Conservation (phyloP, 2,329 filamentous ascomycete species). For the Fusarium sp. region DNA sequence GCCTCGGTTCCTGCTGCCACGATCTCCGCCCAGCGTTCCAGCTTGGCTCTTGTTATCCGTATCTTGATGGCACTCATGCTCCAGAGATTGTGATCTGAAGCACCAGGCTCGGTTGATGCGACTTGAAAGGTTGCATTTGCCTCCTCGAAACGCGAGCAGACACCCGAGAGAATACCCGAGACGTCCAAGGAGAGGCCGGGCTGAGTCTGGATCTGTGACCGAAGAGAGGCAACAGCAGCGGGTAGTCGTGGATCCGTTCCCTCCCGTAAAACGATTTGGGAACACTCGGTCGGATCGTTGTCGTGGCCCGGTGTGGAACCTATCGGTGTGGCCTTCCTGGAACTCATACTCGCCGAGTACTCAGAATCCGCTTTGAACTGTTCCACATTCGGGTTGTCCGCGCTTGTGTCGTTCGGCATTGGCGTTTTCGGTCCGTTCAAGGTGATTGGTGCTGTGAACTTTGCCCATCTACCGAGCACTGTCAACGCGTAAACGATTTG, state of each 20-base stretch:
- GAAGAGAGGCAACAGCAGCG: conserved; percentile 53
- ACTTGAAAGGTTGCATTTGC: conserved; percentile 51
- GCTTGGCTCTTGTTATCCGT: conserved; percentile 56
- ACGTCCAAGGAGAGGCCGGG: conserved; percentile 59
- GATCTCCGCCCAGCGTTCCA: conserved; percentile 60
- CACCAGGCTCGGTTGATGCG: conserved; percentile 44
- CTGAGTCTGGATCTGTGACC: conserved; percentile 55
- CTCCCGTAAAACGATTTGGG: conserved; percentile 39
- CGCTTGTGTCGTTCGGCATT: conserved; percentile 41
- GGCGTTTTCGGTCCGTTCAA: conserved; percentile 37
- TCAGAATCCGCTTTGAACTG: conserved; percentile 40
- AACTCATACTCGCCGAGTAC: conserved; percentile 19
- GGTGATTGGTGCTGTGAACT: conserved; percentile 53
- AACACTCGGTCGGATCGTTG: conserved; percentile 15
- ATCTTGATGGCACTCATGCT: conserved; percentile 60
- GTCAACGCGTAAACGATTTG: conserved; percentile 62
- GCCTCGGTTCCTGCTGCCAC: conserved; percentile 51
- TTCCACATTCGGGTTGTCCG: conserved; percentile 24
- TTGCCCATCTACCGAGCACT: conserved; percentile 63
- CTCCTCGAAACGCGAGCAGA: conserved; percentile 57
- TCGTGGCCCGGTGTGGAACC: conserved; percentile 22
- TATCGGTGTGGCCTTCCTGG: conserved; percentile 9
- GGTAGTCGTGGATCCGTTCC: conserved; percentile 53
- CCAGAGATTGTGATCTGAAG: conserved; percentile 59
- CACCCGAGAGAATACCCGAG: conserved; percentile 52